Base-by-base conservation (phyloP, 495 filamentous ascomycete genomes). In the Hypoxylon lenormandii region DNA sequence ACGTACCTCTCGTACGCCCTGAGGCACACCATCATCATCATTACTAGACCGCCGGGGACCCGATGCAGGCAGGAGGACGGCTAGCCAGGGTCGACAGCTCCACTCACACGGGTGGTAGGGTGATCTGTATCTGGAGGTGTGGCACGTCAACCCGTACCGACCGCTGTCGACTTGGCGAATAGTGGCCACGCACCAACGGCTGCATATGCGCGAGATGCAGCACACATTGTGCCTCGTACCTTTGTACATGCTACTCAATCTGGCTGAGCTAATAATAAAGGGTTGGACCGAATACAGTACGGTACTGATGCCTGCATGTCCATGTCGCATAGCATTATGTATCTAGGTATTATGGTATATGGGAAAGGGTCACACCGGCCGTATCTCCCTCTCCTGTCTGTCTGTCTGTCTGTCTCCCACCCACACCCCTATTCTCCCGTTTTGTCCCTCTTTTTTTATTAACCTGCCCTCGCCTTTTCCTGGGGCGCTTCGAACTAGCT, bases 161-260 rank as follows among this genome's bases (percentile, higher is more conserved):
- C 28, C 52, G 60, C 43, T 61, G 49, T 33, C 42, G 54, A 52
- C 60, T 73, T 60, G 66, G 59, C 68, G 62, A 75, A 75, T 75
- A 55, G 61, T 58, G 69, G 62, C 64, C 55, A 60, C 60, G 64
- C 50, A 65, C 69, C 73, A 75, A 66, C 72, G 66, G 76, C 66
- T 75, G 74, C 75, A 78, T 74, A 76, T 76, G 73, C 70, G 73
- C 60, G 72, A 76, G 75, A 73, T 77, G 77, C 77, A 77, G 75
- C 72, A 66, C 71, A 73, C 66, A 74, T 64, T 59, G 42, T 56
- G 61, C 66, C 47, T 64, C 66, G 66, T 70, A 70, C 66, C 66
- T 64, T 55, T 59, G 66, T 66, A 66, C 57, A 60, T 69, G 22
- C 50, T 43, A 67, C 64, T 48, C 54, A 61, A 67, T 67, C 64